Evolutionary conservation across 2,329 filamentous ascomycete species (phyloP).

Genomic region (Xylariaceae sp.): DNA sequence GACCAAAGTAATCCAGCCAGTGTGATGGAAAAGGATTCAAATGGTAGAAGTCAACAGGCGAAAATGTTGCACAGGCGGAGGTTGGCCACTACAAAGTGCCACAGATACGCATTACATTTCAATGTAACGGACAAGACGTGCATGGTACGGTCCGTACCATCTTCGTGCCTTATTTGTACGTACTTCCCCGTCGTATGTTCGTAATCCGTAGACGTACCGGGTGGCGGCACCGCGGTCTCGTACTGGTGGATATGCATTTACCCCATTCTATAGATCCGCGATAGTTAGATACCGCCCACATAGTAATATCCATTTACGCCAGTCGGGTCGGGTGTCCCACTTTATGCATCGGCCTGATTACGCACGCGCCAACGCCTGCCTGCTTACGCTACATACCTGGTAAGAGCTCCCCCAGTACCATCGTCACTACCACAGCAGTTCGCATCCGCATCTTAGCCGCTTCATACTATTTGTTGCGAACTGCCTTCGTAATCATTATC

Average conservation of each 20-base stretch:
- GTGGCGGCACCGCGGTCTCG: neutral
- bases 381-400: slow-evolving; percentile 22
- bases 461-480: neutral
- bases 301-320: neutral
- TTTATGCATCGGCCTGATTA: slow-evolving; percentile 31
- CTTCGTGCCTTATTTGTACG: neutral
- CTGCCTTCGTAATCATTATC: neutral
- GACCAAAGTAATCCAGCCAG: slow-evolving; percentile 50
- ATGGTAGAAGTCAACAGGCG: slow-evolving; percentile 3
- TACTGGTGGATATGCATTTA: neutral
- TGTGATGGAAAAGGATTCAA: slow-evolving; percentile 27
- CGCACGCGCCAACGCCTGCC: slow-evolving; percentile 30
- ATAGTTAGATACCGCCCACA: neutral
- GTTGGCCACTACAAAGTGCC: slow-evolving; percentile 1
- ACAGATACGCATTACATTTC: neutral
- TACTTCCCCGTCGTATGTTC: neutral
- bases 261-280: neutral
- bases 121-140: neutral
- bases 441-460: neutral
- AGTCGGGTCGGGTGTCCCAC: slow-evolving; percentile 10
- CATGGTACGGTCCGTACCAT: neutral
- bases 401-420: slow-evolving; percentile 11
- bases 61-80: neutral
- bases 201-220: neutral
- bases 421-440: slow-evolving; percentile 17